A percentile compares a stretch with the other conserved stretches of the same genome.
Evolutionary conservation across 2,329 filamentous ascomycete species (phyloP).

Genomic region (Akanthomyces dipterigenus): DNA sequence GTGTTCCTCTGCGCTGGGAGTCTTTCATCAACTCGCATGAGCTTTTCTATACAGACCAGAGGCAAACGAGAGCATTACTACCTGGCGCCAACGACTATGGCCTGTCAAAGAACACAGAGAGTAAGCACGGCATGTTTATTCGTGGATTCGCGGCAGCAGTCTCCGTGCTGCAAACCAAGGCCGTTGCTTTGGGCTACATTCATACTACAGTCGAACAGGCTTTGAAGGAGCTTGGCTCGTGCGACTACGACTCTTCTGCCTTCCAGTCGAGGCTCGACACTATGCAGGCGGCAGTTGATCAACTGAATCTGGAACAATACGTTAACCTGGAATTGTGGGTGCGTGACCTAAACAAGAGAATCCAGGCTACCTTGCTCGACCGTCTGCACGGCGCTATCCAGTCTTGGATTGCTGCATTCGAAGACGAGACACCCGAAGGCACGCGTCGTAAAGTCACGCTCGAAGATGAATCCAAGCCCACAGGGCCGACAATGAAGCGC

Average conservation of each 20-base stretch:
- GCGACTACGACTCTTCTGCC: slow-evolving; percentile 70
- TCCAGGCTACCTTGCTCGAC: slow-evolving; percentile 72
- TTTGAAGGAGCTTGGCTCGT: slow-evolving; percentile 74
- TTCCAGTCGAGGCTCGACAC: slow-evolving; percentile 76
- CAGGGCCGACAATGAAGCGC: slow-evolving; percentile 60
- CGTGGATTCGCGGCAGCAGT: slow-evolving; percentile 86
- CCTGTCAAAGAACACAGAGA: slow-evolving; percentile 58
- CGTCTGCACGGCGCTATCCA: slow-evolving; percentile 79
- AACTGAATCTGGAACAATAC: slow-evolving; percentile 93
- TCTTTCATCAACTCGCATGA: slow-evolving; percentile 97
- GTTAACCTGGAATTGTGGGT: slow-evolving; percentile 92
- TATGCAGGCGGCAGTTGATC: slow-evolving; percentile 89
- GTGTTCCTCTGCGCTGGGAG: slow-evolving; percentile 89
- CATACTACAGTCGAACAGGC: slow-evolving; percentile 77
- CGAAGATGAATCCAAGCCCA: slow-evolving; percentile 39
- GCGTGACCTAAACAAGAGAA: slow-evolving; percentile 73
- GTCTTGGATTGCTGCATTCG: slow-evolving; percentile 82
- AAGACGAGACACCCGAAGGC: slow-evolving; percentile 50
- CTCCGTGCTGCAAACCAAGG: slow-evolving; percentile 82
- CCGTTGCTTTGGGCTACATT: slow-evolving; percentile 68
- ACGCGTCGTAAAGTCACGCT: slow-evolving; percentile 45
- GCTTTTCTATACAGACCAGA: slow-evolving; percentile 55
- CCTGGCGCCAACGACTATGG: slow-evolving; percentile 34
- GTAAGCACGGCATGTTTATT: slow-evolving; percentile 94
- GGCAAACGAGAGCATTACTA: slow-evolving; percentile 39